These are phyloP conservation scores for Flaveria robusta DNA, from an alignment of 129 eudicot genomes.

Conservation along the genomic window DNA sequence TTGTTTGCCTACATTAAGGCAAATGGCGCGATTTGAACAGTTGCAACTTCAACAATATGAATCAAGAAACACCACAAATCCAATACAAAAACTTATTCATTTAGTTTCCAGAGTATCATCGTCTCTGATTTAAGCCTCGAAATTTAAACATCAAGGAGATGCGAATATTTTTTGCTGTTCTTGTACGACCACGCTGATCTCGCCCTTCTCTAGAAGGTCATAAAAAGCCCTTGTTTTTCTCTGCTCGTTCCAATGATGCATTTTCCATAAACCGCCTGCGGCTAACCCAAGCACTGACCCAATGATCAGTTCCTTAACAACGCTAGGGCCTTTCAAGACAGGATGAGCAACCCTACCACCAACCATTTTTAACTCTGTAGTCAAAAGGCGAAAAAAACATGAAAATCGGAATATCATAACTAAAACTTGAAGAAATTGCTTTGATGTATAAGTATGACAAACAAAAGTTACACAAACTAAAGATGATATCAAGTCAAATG, in stretches of 20 bases:
- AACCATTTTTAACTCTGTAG: constrained; percentile 36
- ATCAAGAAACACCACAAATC: constrained; percentile 25
- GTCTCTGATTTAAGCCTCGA: constrained; percentile 33
- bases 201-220: constrained; percentile 49
- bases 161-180: constrained; percentile 25
- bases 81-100: constrained; percentile 33
- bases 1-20: neutral
- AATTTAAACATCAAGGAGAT: constrained; percentile 5
- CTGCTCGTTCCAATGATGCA: constrained; percentile 54
- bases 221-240: constrained; percentile 44
- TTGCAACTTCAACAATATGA: constrained; percentile 27
- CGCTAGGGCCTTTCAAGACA: constrained; percentile 48
- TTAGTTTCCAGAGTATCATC: constrained; percentile 28
- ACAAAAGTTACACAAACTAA: neutral
- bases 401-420: neutral
- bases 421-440: neutral
- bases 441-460: neutral
- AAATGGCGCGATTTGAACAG: neutral
- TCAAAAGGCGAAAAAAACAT: constrained; percentile 13
- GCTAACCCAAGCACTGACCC: constrained; percentile 47
- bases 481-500: neutral
- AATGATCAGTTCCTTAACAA: constrained; percentile 44
- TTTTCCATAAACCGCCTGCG: constrained; percentile 48
- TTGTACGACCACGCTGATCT: constrained; percentile 45
- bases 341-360: constrained; percentile 52